Conservation (phyloP, 2,329 filamentous ascomycete species). For the Thyridium curvatum region DNA sequence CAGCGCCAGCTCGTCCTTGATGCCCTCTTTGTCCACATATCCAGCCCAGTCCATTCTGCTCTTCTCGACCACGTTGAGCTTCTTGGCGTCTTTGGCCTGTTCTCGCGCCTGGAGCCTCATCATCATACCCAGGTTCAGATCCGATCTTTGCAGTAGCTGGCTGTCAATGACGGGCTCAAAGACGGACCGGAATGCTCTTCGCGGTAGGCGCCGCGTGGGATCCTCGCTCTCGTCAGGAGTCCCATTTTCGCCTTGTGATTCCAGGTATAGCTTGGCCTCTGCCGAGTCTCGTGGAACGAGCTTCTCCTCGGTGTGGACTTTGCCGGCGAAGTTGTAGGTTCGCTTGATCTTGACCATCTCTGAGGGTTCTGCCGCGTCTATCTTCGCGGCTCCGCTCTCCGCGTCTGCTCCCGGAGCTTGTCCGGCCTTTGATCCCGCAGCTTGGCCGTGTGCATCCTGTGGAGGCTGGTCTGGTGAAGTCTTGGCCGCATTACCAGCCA, state of each 20-base stretch:
- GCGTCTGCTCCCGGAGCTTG: slow-evolving; percentile 1
- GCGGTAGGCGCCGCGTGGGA: slow-evolving; percentile 36
- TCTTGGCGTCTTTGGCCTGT: slow-evolving; percentile 44
- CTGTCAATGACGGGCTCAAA: slow-evolving; percentile 50
- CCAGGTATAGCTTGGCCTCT: slow-evolving; percentile 59
- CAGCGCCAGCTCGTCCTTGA: slow-evolving; percentile 61
- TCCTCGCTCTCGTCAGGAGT: slow-evolving; percentile 15
- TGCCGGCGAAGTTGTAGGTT: slow-evolving; percentile 69
- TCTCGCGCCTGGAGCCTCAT: slow-evolving; percentile 40
- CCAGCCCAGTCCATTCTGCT: slow-evolving; percentile 69
- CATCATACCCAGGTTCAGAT: slow-evolving; percentile 52
- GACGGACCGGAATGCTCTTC: slow-evolving; percentile 51
- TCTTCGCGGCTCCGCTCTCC: slow-evolving; percentile 6
- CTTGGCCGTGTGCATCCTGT: slow-evolving; percentile 7
- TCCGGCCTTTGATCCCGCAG: background rate
- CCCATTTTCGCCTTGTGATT: slow-evolving; percentile 34
- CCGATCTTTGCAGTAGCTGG: slow-evolving; percentile 35
- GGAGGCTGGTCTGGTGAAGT: background rate
- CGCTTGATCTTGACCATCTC: slow-evolving; percentile 59
- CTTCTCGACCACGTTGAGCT: slow-evolving; percentile 66
- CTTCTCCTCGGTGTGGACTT: slow-evolving; percentile 67
- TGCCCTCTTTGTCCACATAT: slow-evolving; percentile 64
- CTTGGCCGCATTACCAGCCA: slow-evolving; percentile 24
- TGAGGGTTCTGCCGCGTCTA: slow-evolving; percentile 13
- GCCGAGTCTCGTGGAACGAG: slow-evolving; percentile 58